Conservation (phyloP, 768 basidiomycete species). For the Leccinellum rugosiceps region DNA sequence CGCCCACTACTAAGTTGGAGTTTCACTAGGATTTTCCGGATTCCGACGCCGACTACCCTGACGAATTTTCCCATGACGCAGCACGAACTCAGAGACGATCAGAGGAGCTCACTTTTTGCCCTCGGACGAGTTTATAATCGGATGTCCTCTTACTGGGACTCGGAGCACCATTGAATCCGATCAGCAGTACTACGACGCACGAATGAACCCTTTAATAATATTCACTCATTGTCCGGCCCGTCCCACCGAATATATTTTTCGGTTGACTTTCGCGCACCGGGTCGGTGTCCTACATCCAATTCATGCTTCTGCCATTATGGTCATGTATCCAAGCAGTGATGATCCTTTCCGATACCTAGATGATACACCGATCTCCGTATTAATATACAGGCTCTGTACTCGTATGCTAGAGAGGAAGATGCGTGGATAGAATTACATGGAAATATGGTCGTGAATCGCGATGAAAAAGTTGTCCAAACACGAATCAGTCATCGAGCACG, state of each 20-base stretch:
- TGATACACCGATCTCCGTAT: conserved; percentile 9
- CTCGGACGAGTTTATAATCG: not conserved
- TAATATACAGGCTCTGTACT: conserved; percentile 6
- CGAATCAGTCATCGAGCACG: conserved; percentile 21
- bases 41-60: no score
- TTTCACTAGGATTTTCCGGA: no score
- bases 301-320: not conserved
- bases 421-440: not conserved
- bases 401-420: not conserved
- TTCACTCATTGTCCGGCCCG: no score
- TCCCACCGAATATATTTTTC: no score
- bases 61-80: no score
- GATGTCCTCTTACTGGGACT: no score
- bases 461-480: not conserved
- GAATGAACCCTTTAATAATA: no score
- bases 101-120: no score
- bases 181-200: no score
- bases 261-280: no score
- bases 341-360: not conserved
- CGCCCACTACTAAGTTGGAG: not conserved
- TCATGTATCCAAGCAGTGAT: not conserved
- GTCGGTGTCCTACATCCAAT: not conserved
- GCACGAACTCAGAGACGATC: no score
- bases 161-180: no score
- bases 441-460: not conserved